Percentiles rank a stretch among this genome's conserved stretches.
These are phyloP conservation scores for Avicennia marina DNA, from an alignment of 257 asterid genomes.

Conservation along the genomic window DNA sequence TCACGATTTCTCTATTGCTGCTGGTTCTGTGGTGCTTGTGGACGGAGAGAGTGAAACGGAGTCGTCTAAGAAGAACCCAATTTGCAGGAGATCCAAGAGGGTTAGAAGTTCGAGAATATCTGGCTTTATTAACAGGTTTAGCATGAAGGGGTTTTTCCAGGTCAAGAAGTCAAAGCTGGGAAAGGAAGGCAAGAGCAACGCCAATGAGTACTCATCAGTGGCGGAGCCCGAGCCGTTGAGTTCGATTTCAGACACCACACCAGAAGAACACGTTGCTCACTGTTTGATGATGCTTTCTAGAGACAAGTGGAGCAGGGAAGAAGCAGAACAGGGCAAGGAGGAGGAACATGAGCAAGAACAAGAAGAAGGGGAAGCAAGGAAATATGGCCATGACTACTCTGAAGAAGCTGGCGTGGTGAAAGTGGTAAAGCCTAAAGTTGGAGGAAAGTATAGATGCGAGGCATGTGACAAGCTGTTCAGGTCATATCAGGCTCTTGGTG, in stretches of 20 bases:
- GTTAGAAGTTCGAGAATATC: constrained; percentile 30
- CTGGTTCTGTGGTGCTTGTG: too few species aligned
- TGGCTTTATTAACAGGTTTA: too few species aligned
- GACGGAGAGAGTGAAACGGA: constrained; percentile 68
- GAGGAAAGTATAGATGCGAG: constrained; percentile 46
- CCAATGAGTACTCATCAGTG: constrained; percentile 28
- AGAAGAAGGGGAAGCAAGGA: too few species aligned
- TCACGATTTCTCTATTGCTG: too few species aligned
- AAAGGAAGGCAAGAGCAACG: too few species aligned
- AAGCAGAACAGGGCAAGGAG: too few species aligned
- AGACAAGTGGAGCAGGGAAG: constrained; percentile 68
- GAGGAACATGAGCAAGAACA: too few species aligned
- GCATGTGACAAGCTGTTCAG: constrained; percentile 38
- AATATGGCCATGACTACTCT: too few species aligned
- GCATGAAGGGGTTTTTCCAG: too few species aligned
- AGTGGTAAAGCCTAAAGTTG: background rate
- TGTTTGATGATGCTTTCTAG: constrained; percentile 78
- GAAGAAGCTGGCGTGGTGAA: too few species aligned
- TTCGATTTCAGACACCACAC: constrained; percentile 55
- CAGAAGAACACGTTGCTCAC: constrained; percentile 78
- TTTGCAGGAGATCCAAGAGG: constrained; percentile 47
- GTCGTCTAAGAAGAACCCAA: constrained; percentile 30
- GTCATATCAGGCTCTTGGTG: constrained; percentile 60
- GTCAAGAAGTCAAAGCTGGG: too few species aligned
- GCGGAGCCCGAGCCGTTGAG: too few species aligned